phyloP scores from a whole-genome alignment of 371 early-diverging fungal genomes.

The Entomophthora muscae region DNA sequence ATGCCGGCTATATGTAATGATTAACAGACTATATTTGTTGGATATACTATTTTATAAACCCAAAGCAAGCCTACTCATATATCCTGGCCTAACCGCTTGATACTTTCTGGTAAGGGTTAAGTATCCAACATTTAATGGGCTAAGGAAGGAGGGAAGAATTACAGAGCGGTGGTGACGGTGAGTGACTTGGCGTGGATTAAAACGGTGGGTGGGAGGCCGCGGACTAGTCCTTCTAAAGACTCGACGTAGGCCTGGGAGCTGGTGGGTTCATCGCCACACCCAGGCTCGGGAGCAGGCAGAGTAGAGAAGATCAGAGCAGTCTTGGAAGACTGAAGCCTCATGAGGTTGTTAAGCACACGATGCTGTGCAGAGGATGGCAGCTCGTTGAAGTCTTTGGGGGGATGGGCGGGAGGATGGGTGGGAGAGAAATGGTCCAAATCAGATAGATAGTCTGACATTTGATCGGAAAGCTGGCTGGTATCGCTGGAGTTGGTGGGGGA shows the following conservation, averaged over 20 bases:
- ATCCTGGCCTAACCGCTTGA: too few relatives aligned
- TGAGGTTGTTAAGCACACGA: slow-evolving; percentile 32
- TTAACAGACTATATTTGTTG: too few relatives aligned
- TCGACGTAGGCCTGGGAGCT: slow-evolving; percentile 22
- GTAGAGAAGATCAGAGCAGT: slow-evolving; percentile 31
- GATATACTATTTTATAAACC: too few relatives aligned
- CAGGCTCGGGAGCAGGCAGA: slow-evolving; percentile 30
- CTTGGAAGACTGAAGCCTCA: slow-evolving; percentile 21
- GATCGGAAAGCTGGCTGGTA: not conserved
- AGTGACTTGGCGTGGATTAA: slow-evolving; percentile 33
- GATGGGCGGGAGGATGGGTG: not conserved
- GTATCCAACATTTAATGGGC: too few relatives aligned
- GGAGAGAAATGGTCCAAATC: not conserved
- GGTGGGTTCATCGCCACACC: slow-evolving; percentile 19
- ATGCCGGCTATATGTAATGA: too few relatives aligned
- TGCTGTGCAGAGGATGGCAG: slow-evolving; percentile 23
- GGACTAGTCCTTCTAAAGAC: slow-evolving; percentile 23
- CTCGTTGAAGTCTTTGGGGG: slow-evolving; percentile 26
- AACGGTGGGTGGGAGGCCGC: slow-evolving; percentile 27
- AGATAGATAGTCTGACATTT: not conserved
- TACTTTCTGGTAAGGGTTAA: too few relatives aligned
- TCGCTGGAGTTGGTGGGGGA: not conserved
- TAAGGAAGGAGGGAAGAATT: too few relatives aligned
- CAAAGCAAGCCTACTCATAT: too few relatives aligned
- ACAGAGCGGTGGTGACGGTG: slow-evolving; percentile 35